These are phyloP conservation scores for Pistacia vera DNA, from an alignment of 345 rosid genomes.

Conservation along the genomic window DNA sequence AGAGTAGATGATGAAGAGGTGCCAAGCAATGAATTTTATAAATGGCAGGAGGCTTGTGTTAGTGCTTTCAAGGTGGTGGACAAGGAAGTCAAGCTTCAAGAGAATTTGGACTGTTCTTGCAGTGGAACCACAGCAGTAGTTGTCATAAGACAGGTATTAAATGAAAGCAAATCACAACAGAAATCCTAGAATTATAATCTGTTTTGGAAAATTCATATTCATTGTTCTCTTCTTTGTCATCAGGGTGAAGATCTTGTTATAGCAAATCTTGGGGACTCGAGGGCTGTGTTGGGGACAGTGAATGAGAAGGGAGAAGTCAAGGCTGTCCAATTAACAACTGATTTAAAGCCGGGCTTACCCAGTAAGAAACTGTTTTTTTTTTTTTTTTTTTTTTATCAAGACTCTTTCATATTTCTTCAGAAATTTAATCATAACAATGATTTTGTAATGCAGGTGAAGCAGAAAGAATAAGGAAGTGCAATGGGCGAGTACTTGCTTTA, in stretches of 20 bases:
- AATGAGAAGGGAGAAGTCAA: slow-evolving; percentile 41
- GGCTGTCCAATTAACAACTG: slow-evolving; percentile 70
- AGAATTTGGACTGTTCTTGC: slow-evolving; percentile 57
- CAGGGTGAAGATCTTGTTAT: slow-evolving; percentile 74
- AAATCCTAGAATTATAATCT: background rate
- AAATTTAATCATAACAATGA: background rate
- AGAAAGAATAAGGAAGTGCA: slow-evolving; percentile 67
- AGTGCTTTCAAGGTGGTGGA: slow-evolving; percentile 68
- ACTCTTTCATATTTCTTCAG: too few species aligned
- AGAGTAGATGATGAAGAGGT: background rate
- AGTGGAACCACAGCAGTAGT: slow-evolving; percentile 88
- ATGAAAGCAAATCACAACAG: background rate
- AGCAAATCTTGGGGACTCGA: slow-evolving; percentile 91
- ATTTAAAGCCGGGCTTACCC: slow-evolving; percentile 76
- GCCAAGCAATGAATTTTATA: slow-evolving; percentile 22
- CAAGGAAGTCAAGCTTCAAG: slow-evolving; percentile 64
- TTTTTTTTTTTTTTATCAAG: too few species aligned
- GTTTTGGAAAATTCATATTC: background rate
- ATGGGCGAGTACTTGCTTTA: slow-evolving; percentile 72
- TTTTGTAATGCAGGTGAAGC: slow-evolving; percentile 63
- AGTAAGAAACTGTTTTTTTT: slow-evolving; percentile 40
- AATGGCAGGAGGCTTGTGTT: slow-evolving; percentile 50
- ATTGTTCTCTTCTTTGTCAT: background rate
- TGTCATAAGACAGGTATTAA: slow-evolving; percentile 59
- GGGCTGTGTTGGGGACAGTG: slow-evolving; percentile 69